Evolutionary conservation across 2,329 filamentous ascomycete species (phyloP), one percentile per base, ranked within the genome.

Genomic region (Scopulariopsis brevicaulis): DNA sequence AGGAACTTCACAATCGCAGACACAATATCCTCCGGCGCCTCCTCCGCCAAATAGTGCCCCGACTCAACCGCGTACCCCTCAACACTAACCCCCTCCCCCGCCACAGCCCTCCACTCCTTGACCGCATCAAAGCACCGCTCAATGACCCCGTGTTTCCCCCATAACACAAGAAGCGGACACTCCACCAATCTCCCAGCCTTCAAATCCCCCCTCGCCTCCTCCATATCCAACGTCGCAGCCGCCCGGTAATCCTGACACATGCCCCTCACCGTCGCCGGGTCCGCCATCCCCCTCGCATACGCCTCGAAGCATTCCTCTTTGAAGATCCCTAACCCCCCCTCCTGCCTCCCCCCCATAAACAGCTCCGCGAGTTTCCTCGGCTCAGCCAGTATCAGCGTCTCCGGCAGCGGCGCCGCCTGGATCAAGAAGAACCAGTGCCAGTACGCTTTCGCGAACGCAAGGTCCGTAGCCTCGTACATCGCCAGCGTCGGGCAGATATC

Each of bases 351-450:
- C 57, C 76, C 66, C 72, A 74, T 67, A 61, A 73, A 79, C 46
- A 70, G 64, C 20, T 73, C 68, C 0, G 72, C 68, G n/a, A 79
- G 72, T 37, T 69, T 66, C 7, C 70, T 64, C 3, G 74, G 72
- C 25, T 69, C 64, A 0, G 64, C 66, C 0, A 67, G 67, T 61
- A 76, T 74, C 53, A 80, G 67, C 48, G 70, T 73, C 63, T 82
- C 79, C 0, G 77, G 80, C 5, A 83, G 71, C 0, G 80, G 77
- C 5, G 68, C 67, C 0, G 69, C 65, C 64, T 84, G 81, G 10
- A 81, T 78, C 22, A 83, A 71, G 61, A 83, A 77, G 56, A 81
- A 81, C 80, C 81, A 84, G 66, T 84, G 80, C 63, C 77, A 83
- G 65, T 82, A 83, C 0, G 73, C 71, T 32, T 69, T 70, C 1